Percentiles rank a stretch among this genome's conserved stretches.
Evolutionary conservation across 257 asterid species (phyloP).

Genomic region (Solanum chilense): DNA sequence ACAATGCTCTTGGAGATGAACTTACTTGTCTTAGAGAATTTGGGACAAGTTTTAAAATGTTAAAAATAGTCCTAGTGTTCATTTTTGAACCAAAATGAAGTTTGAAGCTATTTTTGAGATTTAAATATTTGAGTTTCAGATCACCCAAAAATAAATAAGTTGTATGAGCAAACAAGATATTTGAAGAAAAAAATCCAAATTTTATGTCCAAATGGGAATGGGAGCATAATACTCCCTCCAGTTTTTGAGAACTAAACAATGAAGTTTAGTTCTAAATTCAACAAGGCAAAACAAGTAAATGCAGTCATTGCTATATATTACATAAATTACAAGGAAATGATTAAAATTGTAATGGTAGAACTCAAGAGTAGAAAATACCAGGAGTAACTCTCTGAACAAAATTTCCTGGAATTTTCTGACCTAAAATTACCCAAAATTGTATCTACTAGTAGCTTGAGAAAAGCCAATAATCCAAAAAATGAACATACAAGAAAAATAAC

Average conservation of each 20-base stretch:
- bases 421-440: constrained; percentile 24
- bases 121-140: not conserved
- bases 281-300: not conserved
- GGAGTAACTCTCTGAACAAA: constrained; percentile 52
- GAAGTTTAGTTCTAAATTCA: not conserved
- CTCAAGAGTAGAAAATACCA: constrained; percentile 61
- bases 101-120: not conserved
- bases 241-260: not conserved
- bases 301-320: not conserved
- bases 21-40: not conserved
- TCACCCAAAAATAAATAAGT: not conserved
- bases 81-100: not conserved
- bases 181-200: not conserved
- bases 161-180: not conserved
- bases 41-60: not conserved
- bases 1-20: not conserved
- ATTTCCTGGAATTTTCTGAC: constrained; percentile 41
- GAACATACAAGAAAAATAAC: constrained; percentile 50
- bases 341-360: constrained; percentile 30
- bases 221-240: not conserved
- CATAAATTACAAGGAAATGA: constrained; percentile 44
- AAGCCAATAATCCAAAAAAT: constrained; percentile 40
- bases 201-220: not conserved
- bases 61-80: not conserved
- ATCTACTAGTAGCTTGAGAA: constrained; percentile 37